Conservation (phyloP, 257 asterid species). For the Capsicum rhomboideum region DNA sequence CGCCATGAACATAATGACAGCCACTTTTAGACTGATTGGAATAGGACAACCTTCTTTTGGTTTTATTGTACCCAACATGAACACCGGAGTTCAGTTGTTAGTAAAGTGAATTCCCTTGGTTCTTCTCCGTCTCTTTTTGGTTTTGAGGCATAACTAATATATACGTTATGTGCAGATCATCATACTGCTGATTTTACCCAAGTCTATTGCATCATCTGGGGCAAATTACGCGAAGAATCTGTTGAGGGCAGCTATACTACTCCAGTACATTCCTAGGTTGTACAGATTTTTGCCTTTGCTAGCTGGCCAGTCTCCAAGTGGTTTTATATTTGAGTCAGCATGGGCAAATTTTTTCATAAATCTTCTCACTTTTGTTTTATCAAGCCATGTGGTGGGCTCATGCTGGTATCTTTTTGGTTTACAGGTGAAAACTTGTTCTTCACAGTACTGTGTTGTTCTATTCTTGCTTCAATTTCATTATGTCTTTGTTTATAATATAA, state of each 20-base stretch:
- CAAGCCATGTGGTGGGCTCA: conserved; percentile 82
- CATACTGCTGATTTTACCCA: conserved; percentile 43
- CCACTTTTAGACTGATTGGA: neutral
- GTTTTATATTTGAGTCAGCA: conserved; percentile 77
- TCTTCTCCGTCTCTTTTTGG: neutral
- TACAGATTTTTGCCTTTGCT: conserved; percentile 65
- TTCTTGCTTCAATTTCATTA: neutral
- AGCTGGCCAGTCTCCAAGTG: conserved; percentile 69
- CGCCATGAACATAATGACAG: neutral
- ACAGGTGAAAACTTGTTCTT: conserved; percentile 39
- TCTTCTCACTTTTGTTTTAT: conserved; percentile 57
- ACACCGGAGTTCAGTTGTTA: neutral
- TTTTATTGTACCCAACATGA: neutral
- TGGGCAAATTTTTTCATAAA: conserved; percentile 78
- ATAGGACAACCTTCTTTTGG: neutral
- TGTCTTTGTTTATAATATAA: neutral
- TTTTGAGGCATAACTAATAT: neutral
- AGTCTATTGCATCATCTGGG: conserved; percentile 38
- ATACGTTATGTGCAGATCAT: conserved; percentile 38
- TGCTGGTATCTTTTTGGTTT: conserved; percentile 88
- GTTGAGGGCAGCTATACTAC: conserved; percentile 50
- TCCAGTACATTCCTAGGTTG: conserved; percentile 69
- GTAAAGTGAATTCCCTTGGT: neutral
- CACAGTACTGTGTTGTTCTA: neutral
- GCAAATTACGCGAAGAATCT: conserved; percentile 63